Evolutionary conservation across 345 rosid species (phyloP), one percentile per base, ranked within the genome.

Genomic region (Salix brachista): DNA sequence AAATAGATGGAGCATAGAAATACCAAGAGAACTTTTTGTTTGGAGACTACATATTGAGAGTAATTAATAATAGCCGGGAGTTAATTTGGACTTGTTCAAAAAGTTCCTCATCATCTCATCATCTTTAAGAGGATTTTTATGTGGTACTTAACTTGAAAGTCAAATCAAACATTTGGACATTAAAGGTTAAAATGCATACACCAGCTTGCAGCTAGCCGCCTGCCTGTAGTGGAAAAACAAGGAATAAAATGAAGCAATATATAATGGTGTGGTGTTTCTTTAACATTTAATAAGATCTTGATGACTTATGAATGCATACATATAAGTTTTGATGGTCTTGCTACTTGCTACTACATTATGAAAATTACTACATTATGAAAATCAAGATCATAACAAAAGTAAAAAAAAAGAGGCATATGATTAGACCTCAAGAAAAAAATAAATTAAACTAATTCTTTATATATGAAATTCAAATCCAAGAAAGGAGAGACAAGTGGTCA

Each of bases 301-400:
- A 17, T 28, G 60, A 67, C 46, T 48, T 71, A 81, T 82, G 77
- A 86, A 83, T 86, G 80, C 66, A 71, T 78, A 75, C 73, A 80
- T 72, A 64, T 61, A 76, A 76, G 72, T 82, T 81, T 81, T 81
- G 78, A 82, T 82, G 94, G 94, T 87, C 90, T 89, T 65, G 34
- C 90, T 65, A 26, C 69, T 30, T 30, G 32, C 76, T 77, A 78
- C 83, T 78, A 71, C 80, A 30, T 30, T 30, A 30, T 30, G 30
- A 30, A 30, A 30, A 30, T 30, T 30, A 30, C 32, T 19, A 21
- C 60, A 19, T 54, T 18, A 58, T 58, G 62, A 58, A 1, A 58
- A n/a, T 58, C 62, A 23, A 58, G 28, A 23, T 9, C 3, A 58
- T 9, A 58, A 13, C 26, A 58, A 4, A n/a, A 58, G 28, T 58